Evolutionary conservation across 495 filamentous ascomycete species (phyloP), one percentile per base, ranked within the genome.

Genomic region (Podospora pseudocomata): DNA sequence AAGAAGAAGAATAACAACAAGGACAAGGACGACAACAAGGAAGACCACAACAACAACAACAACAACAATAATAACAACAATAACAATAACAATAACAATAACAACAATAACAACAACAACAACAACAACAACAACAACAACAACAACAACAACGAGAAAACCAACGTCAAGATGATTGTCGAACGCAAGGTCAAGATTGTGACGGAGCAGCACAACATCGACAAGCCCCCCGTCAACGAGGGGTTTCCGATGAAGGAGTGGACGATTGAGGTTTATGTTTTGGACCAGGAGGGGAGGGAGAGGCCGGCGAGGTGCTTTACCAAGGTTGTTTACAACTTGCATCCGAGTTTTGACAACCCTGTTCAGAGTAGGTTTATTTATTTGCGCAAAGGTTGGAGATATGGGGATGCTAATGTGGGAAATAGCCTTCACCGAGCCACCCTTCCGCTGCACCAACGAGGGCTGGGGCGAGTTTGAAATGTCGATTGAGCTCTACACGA

Each of bases 401-500:
- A 56, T 26, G 32, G 44, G 27, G 13, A 23, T 66, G 62, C 67
- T 72, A 56, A 70, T 26, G 60, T 20, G 6, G 16, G 56, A 30
- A n/a, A 18, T 72, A 96, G 92, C 87, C 6, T 86, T 94, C 83
- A 89, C 88, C 73, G 88, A 89, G 53, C 89, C 92, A 0, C 95
- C 95, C 0, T 99, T 98, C 83, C 86, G 86, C 27, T 95, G 97
- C 76, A 81, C 87, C 64, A 96, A 99, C 79, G 90, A 96, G 78
- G 96, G 96, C 72, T 99, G 96, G 96, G 96, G 96, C 74, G 96
- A 99, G 80, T 99, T 99, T 75, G 96, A 98, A 74, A 94, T 98
- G 92, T 82, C 85, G 28, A 94, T 98, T 69, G 85, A 90, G 63
- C 83, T 96, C 32, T 88, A 86, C 71, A 88, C 87, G n/a, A 87